Conservation (phyloP, 192 early-diverging fungal species). For the Coemansia biformis region DNA sequence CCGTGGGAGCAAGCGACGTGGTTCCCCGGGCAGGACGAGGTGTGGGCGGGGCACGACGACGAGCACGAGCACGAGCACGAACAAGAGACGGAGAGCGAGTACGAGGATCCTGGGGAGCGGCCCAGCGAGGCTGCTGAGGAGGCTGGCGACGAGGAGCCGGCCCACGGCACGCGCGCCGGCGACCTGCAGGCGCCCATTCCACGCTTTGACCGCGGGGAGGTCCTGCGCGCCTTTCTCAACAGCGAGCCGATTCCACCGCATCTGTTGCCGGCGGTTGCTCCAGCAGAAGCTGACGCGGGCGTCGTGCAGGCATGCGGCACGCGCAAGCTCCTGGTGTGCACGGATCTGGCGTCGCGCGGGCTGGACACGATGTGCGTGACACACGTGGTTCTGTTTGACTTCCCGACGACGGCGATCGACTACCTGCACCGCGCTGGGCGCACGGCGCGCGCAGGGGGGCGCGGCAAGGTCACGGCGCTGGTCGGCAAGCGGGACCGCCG, state of each 20-base stretch:
- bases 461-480: conserved; percentile 76
- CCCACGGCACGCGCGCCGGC: conserved; percentile 15
- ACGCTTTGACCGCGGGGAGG: conserved; percentile 23
- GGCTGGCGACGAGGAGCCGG: neutral
- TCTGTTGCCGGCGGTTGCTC: conserved; percentile 13
- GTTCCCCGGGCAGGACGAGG: conserved; percentile 16
- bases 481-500: conserved; percentile 66
- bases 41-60: conserved; percentile 3
- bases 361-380: conserved; percentile 82
- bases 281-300: neutral
- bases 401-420: conserved; percentile 84
- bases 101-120: no score
- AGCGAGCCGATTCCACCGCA: conserved; percentile 27
- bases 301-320: neutral
- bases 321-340: conserved; percentile 72
- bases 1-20: conserved; percentile 28
- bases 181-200: conserved; percentile 34
- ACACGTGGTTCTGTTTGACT: conserved; percentile 87
- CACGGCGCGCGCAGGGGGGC: conserved; percentile 76
- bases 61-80: neutral
- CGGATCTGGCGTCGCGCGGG: conserved; percentile 86
- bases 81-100: neutral
- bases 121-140: no score
- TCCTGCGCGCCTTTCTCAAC: conserved; percentile 23
- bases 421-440: conserved; percentile 90